Evolutionary conservation across 164 flowering plant genomes (phyloP).

Genomic region (Magnolia sinica): DNA sequence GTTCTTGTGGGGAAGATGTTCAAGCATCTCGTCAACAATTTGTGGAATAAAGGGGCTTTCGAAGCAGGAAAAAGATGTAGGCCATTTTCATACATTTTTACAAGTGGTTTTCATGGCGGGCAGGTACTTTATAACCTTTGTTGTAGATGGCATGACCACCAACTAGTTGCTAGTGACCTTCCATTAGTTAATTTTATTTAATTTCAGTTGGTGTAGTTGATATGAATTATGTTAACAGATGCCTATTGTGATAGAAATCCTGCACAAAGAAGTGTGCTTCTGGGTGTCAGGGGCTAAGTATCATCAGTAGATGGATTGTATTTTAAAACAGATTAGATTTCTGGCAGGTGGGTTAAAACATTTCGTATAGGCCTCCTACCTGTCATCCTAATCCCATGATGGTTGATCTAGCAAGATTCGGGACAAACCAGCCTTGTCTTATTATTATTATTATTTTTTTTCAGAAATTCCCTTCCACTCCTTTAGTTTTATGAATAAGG

Average conservation of each 20-base stretch:
- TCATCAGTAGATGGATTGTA: too few relatives aligned
- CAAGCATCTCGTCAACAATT: not conserved
- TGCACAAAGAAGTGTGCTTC: not conserved
- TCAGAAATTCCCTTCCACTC: too few relatives aligned
- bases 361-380: too few relatives aligned
- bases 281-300: too few relatives aligned
- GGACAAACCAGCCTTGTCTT: too few relatives aligned
- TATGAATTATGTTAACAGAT: not conserved
- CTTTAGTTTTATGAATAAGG: too few relatives aligned
- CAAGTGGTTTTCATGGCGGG: slow-evolving; percentile 9
- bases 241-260: too few relatives aligned
- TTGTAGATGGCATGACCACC: not conserved
- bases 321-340: too few relatives aligned
- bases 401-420: too few relatives aligned
- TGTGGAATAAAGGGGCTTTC: not conserved
- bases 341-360: too few relatives aligned
- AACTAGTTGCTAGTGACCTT: not conserved
- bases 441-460: too few relatives aligned
- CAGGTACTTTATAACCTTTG: slow-evolving; percentile 1
- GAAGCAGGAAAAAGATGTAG: not conserved
- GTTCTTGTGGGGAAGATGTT: slow-evolving; percentile 4
- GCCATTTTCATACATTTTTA: not conserved
- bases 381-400: too few relatives aligned
- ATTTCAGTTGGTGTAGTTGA: not conserved
- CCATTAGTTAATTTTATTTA: not conserved